These are phyloP conservation scores for Acmispon strigosus DNA, from an alignment of 306 rosid genomes.

Conservation along the genomic window DNA sequence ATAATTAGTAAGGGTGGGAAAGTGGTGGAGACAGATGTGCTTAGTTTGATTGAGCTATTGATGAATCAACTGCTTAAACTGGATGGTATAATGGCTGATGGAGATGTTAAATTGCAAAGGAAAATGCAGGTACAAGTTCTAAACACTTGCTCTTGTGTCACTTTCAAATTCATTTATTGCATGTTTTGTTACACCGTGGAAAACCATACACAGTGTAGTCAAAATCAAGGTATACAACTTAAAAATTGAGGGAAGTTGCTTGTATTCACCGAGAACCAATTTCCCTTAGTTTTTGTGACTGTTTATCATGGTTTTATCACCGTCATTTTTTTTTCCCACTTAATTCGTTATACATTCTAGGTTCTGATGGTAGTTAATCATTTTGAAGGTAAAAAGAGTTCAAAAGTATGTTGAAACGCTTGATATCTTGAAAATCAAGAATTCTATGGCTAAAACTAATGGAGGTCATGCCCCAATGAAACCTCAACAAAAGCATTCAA, in stretches of 20 bases:
- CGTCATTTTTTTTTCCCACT: no score
- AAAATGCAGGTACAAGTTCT: conserved; percentile 67
- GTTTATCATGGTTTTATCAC: no score
- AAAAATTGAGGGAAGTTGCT: no score
- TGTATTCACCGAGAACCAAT: no score
- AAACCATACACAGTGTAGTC: no score
- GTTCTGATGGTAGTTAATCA: conserved; percentile 10
- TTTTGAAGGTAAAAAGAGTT: conserved; percentile 74
- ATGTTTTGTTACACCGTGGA: no score
- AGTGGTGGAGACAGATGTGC: conserved; percentile 67
- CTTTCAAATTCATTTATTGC: no score
- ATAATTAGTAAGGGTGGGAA: conserved; percentile 64
- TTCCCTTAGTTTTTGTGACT: no score
- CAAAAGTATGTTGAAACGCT: conserved; percentile 86
- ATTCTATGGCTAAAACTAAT: conserved; percentile 38
- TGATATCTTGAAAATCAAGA: conserved; percentile 70
- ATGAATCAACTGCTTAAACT: conserved; percentile 82
- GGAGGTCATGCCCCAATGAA: conserved; percentile 31
- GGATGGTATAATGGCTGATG: conserved; percentile 78
- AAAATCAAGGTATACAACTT: no score
- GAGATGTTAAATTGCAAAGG: conserved; percentile 82
- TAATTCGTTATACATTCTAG: neutral
- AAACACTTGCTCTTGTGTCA: neutral
- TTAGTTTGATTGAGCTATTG: conserved; percentile 58
- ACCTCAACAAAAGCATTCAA: conserved; percentile 30